phyloP scores from a whole-genome alignment of 2,329 filamentous ascomycete genomes.

The Arthroderma uncinatum region DNA sequence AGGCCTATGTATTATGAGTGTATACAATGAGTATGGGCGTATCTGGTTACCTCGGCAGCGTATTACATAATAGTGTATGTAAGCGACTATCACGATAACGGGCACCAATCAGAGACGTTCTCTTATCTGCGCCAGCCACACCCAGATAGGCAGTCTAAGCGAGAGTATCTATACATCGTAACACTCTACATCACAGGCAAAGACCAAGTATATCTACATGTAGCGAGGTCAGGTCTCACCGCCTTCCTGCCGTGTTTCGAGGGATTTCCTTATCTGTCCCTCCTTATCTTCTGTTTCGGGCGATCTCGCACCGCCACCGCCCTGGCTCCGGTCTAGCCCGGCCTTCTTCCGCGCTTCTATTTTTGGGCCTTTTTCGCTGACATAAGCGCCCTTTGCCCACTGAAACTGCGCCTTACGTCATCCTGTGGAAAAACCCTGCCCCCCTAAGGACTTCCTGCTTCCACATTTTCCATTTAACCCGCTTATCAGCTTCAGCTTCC shows the following conservation, averaged over 20 bases:
- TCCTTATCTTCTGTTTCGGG: neutral
- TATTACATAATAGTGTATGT: neutral
- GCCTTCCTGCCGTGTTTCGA: neutral
- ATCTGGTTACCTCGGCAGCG: neutral
- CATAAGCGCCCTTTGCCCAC: neutral
- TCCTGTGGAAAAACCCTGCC: neutral
- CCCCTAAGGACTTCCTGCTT: neutral
- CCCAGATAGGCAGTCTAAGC: neutral
- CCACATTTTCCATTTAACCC: neutral
- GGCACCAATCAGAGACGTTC: neutral
- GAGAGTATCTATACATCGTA: too few relatives aligned
- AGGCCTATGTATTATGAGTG: neutral
- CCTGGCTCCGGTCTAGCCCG: neutral
- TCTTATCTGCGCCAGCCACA: neutral
- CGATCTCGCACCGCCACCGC: slow-evolving; percentile 3
- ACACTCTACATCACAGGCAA: too few relatives aligned
- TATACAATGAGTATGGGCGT: too few relatives aligned
- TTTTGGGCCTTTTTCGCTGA: neutral
- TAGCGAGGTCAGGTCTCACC: neutral
- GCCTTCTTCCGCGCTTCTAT: neutral
- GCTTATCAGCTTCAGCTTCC: neutral
- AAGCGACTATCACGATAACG: neutral
- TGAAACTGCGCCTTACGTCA: slow-evolving; percentile 1
- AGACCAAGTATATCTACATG: too few relatives aligned
- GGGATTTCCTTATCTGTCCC: slow-evolving; percentile 1